Conservation (phyloP, 192 early-diverging fungal genomes). For the Geranomyces michiganensis region DNA sequence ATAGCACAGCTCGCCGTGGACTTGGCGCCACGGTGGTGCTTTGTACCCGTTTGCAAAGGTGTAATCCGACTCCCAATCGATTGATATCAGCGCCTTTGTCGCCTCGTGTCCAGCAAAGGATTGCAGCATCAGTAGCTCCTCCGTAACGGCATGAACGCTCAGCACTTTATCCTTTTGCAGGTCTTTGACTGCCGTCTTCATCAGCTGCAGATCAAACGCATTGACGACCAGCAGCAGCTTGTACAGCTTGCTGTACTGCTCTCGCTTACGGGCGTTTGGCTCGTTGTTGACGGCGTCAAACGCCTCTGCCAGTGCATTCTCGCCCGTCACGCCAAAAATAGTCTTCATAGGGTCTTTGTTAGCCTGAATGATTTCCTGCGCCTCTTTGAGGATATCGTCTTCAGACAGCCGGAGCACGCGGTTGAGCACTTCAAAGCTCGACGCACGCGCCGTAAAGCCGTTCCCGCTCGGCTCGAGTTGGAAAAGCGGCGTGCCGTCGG, state of each 20-base stretch:
- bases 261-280: conserved; percentile 45
- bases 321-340: conserved; percentile 52
- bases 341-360: conserved; percentile 51
- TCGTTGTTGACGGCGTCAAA: conserved; percentile 55
- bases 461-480: conserved; percentile 38
- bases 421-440: conserved; percentile 49
- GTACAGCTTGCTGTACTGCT: conserved; percentile 55
- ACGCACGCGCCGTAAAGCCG: conserved; percentile 40
- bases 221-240: conserved; percentile 59
- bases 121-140: conserved; percentile 59
- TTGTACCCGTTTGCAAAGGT: conserved; percentile 63
- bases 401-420: conserved; percentile 46
- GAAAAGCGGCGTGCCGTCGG: conserved; percentile 54
- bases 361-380: conserved; percentile 58
- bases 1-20: conserved; percentile 62
- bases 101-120: conserved; percentile 48
- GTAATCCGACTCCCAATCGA: conserved; percentile 67
- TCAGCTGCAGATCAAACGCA: conserved; percentile 55
- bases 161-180: conserved; percentile 45
- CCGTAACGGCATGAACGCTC: conserved; percentile 50
- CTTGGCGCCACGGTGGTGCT: conserved; percentile 66
- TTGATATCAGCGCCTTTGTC: conserved; percentile 46
- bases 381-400: conserved; percentile 50
- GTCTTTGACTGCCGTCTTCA: conserved; percentile 49
- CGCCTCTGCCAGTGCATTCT: conserved; percentile 49